Base-by-base conservation (phyloP, 2,329 filamentous ascomycete species). In the Beauveria varroae region DNA sequence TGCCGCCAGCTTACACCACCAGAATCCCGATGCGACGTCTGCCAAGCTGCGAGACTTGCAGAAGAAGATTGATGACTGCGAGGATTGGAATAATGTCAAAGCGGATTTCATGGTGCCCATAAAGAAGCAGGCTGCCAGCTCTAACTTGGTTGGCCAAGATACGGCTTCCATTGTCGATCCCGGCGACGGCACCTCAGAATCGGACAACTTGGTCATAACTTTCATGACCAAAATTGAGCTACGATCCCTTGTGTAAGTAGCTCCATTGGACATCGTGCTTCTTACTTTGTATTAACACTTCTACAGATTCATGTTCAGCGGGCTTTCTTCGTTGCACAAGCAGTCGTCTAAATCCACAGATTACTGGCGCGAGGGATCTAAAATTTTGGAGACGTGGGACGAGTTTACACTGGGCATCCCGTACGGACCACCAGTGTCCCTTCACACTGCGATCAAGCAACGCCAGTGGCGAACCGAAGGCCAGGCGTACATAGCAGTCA, bases 401-500 rank as follows among this genome's bases (percentile, higher is more conserved):
- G 65, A 63, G 20, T 70, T 68, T 3, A 74, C 72, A 1, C 62
- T 68, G n/a, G 73, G 72, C 6, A 74, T 71, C 28, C 67, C 67
- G 60, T 79, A 73, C 63, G 72, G 75, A 56, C 66, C 73, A 12
- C 74, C 80, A 0, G 76, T 84, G 55, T 81, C 84, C 0, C 74
- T 89, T 18, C 78, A 81, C 44, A 80, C 81, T 53, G 84, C 85
- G 12, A 79, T 86, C 30, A 74, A 79, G 64, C 79, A 86, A 52
- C 79, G 82, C 10, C 79, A 83, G 63, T 91, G 88, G 87, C 83
- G 87, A 56, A 79, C 77, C 61, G 80, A 86, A 57, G 78, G 91
- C 8, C 83, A 85, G 63, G 86, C 85, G 70, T 88, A 91, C 64
- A 78, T 91, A 41, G 82, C 87, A 56, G 79, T 91, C n/a, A 80